These are phyloP conservation scores for Sechiopsis laciniata DNA, from an alignment of 306 rosid genomes.

Conservation along the genomic window DNA sequence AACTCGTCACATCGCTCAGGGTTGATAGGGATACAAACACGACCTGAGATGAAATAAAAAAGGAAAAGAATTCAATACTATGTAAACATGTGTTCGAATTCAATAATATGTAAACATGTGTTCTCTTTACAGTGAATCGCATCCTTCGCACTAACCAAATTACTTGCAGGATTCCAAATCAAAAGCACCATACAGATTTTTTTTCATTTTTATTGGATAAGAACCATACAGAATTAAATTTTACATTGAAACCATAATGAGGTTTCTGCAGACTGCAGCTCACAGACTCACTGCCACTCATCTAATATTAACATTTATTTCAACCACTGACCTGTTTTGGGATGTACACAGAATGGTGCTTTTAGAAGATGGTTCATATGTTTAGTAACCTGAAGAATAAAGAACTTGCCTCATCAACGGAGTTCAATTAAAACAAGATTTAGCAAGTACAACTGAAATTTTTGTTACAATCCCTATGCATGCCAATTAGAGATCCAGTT, in stretches of 20 bases:
- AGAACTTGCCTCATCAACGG: constrained; percentile 15
- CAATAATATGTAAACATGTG: not conserved
- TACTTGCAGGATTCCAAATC: not conserved
- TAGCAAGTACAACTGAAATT: constrained; percentile 1
- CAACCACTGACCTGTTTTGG: constrained; percentile 56
- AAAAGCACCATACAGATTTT: not conserved
- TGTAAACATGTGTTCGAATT: not conserved
- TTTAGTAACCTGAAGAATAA: constrained; percentile 60
- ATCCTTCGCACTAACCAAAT: not conserved
- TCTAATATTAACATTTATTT: not conserved
- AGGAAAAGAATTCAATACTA: not conserved
- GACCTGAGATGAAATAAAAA: constrained; percentile 43
- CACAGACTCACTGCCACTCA: not conserved
- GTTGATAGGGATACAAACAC: constrained; percentile 75
- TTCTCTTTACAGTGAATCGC: constrained; percentile 4
- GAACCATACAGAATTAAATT: not conserved
- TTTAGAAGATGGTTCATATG: constrained; percentile 87
- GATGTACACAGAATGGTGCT: constrained; percentile 90
- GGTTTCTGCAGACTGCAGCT: not conserved
- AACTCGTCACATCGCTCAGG: constrained; percentile 71
- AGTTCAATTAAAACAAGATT: not conserved
- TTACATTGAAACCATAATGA: constrained; percentile 11
- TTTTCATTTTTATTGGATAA: too few species aligned
- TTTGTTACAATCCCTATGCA: not conserved
- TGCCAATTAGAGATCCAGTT: not conserved